phyloP scores from a whole-genome alignment of 495 filamentous ascomycete species.

The Hypoxylon subgilvum region DNA sequence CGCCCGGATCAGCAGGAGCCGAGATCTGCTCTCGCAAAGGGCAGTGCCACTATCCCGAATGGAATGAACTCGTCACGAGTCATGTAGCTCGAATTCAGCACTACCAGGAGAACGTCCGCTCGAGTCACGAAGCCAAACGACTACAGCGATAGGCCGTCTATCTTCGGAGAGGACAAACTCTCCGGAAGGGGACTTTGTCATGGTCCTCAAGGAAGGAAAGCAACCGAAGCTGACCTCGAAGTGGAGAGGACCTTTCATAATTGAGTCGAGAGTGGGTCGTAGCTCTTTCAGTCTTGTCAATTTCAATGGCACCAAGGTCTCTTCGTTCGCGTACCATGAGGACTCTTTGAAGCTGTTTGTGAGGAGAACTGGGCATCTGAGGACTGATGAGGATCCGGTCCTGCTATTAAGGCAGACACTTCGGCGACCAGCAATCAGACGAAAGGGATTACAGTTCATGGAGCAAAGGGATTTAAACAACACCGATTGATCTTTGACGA shows the following conservation, averaged over 20 bases:
- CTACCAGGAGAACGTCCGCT: not conserved
- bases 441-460: too few species aligned
- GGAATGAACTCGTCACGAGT: not conserved
- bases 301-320: not conserved
- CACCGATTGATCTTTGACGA: too few species aligned
- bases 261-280: not conserved
- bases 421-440: too few species aligned
- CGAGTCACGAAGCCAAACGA: not conserved
- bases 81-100: not conserved
- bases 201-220: conserved; percentile 5
- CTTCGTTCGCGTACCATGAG: not conserved
- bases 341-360: not conserved
- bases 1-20: too few species aligned
- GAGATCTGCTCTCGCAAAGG: too few species aligned
- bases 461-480: too few species aligned
- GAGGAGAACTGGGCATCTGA: not conserved
- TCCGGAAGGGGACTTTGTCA: not conserved
- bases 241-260: conserved; percentile 2
- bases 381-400: not conserved
- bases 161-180: conserved; percentile 30
- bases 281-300: not conserved
- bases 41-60: too few species aligned
- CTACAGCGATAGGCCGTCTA: not conserved
- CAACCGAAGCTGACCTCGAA: not conserved
- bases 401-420: not conserved